A percentile compares a stretch with the other conserved stretches of the same genome.
phyloP scores from a whole-genome alignment of 179 eudicot genomes.

The Carnegiea gigantea region DNA sequence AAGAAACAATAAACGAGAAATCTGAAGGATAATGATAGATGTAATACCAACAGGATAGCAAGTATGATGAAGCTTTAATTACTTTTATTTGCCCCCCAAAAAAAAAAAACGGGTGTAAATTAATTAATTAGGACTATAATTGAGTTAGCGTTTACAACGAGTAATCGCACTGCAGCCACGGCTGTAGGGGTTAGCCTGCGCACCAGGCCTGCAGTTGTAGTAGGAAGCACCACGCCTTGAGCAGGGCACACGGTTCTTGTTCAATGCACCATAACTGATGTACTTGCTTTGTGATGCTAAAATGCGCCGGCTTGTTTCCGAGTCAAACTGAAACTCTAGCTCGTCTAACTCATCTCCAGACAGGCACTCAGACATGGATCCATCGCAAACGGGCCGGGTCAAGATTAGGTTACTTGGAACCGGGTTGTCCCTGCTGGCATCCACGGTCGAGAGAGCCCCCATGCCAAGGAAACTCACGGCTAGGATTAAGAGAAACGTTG shows the following conservation, averaged over 20 bases:
- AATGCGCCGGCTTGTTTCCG: conserved; percentile 63
- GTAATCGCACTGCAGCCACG: conserved; percentile 73
- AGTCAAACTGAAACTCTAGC: conserved; percentile 52
- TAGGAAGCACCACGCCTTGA: conserved; percentile 78
- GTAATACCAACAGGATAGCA: not conserved
- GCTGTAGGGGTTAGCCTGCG: conserved; percentile 72
- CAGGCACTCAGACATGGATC: conserved; percentile 62
- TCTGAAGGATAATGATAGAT: not conserved
- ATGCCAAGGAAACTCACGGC: conserved; percentile 29
- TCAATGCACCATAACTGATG: conserved; percentile 78
- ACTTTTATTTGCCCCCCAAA: conserved; percentile 1
- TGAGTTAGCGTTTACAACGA: conserved; percentile 42
- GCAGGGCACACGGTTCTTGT: conserved; percentile 66
- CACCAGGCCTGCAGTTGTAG: conserved; percentile 78
- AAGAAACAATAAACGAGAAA: not conserved
- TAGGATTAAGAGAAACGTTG: conserved; percentile 10
- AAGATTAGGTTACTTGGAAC: conserved; percentile 15
- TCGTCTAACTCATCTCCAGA: conserved; percentile 30
- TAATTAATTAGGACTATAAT: not conserved
- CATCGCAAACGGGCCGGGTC: conserved; percentile 45
- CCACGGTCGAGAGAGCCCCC: conserved; percentile 22
- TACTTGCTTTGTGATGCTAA: conserved; percentile 52
- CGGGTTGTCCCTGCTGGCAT: conserved; percentile 19
- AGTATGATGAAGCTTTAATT: not conserved
- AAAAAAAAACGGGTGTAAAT: not conserved